Evolutionary conservation across 169 alveolate species (phyloP), one percentile per base, ranked within the genome.

Genomic region (Sarcocystis neurona): DNA sequence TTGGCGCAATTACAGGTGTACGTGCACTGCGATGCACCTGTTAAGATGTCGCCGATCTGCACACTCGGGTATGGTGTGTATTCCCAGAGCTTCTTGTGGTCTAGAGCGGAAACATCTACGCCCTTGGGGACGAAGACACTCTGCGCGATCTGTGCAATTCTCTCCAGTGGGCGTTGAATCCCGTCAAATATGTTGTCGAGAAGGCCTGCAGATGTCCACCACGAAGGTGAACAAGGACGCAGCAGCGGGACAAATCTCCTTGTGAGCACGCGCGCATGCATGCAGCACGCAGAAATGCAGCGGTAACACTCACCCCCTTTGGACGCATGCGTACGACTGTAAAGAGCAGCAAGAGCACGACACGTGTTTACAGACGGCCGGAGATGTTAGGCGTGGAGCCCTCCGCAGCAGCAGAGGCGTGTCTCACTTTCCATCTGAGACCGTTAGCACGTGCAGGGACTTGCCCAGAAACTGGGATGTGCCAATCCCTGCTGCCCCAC

Each of bases 121-220:
- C 99, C 99, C 82, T 98, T 96, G 66, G 99, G 99, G 44, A 98
- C 98, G 93, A 95, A 98, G 48, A 97, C 97, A 75, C 96, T 94
- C 5, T 94, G 91, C 74, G 98, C 95, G n/a, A 89, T 85, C 58
- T 96, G 96, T 46, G 98, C 98, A 72, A 98, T 98, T 56, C 96
- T 94, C 92, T 96, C 95, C 68, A 98, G 89, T 18, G 99, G 99
- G 89, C 99, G 94, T 95, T 98, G 99, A 80, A 98, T 98, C 79
- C 99, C 99, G 93, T 98, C 99, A 93, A 97, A 98, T 72, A 98
- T 98, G 86, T 96, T 96, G 86, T 96, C 97, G 90, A 98, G 93
- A 56, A 98, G 93, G 8, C 93, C 91, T 84, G 84, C 0, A 44
- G 47, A 37, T 30, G 43, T 8, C n/a, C n/a, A n/a, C n/a, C n/a